These are phyloP conservation scores for Quercus alba DNA, from an alignment of 306 rosid genomes.

Conservation along the genomic window DNA sequence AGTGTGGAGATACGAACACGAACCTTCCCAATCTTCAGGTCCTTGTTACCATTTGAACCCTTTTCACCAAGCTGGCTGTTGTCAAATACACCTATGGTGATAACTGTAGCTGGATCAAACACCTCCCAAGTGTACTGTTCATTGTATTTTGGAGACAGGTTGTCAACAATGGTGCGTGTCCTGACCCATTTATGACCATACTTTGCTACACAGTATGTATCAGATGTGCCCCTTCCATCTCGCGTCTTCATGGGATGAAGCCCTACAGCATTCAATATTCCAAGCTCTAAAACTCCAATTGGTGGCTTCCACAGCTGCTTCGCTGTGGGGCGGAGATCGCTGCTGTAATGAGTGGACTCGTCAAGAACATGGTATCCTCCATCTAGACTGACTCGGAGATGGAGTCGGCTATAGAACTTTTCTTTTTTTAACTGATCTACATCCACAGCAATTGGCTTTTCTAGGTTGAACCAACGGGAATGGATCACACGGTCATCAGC, in stretches of 20 bases:
- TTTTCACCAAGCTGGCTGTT: conserved; percentile 45
- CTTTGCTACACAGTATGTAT: conserved; percentile 49
- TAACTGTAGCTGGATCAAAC: conserved; percentile 54
- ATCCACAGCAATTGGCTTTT: conserved; percentile 40
- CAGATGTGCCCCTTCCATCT: conserved; percentile 42
- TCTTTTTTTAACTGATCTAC: conserved; percentile 42
- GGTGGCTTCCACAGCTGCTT: conserved; percentile 51
- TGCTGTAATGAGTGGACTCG: conserved; percentile 53
- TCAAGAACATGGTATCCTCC: conserved; percentile 65
- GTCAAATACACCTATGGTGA: conserved; percentile 49
- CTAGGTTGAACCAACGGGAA: conserved; percentile 46
- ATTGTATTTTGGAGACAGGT: conserved; percentile 41
- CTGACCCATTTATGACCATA: conserved; percentile 57
- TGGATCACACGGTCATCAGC: conserved; percentile 40
- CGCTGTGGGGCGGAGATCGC: conserved; percentile 50
- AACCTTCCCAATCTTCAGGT: conserved; percentile 51
- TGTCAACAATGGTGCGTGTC: conserved; percentile 43
- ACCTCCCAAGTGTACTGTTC: conserved; percentile 63
- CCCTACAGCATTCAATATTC: conserved; percentile 41
- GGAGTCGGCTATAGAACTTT: conserved; percentile 45
- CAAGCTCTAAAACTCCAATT: conserved; percentile 48
- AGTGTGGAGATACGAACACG: conserved; percentile 49
- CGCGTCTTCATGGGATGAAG: conserved; percentile 51
- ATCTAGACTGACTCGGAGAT: conserved; percentile 51
- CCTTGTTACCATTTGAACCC: conserved; percentile 27